Conservation (phyloP, 257 asterid species). For the Solanum chilense region DNA sequence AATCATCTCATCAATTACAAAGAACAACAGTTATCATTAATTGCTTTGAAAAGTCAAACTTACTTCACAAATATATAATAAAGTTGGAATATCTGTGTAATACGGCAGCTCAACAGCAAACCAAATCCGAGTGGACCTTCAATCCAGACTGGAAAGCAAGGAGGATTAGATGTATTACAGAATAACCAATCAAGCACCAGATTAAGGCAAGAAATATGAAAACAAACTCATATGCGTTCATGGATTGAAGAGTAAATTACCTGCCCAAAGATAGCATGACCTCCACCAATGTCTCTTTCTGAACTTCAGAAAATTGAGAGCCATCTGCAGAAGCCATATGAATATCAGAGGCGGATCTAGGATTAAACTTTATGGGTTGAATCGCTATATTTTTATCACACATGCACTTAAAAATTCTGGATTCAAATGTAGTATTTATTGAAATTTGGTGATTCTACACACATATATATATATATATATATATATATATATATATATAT, state of each 20-base stretch:
- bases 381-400: background rate
- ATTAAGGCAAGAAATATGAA: background rate
- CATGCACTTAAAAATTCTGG: background rate
- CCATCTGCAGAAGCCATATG: conserved; percentile 45
- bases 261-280: conserved; percentile 81
- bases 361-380: background rate
- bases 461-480: too few relatives aligned
- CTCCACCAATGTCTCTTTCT: conserved; percentile 68
- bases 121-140: conserved; percentile 95
- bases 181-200: conserved; percentile 11
- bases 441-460: background rate
- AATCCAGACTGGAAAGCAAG: conserved; percentile 56
- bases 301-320: conserved; percentile 45
- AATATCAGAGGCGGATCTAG: background rate
- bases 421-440: background rate
- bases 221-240: background rate
- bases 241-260: conserved; percentile 16
- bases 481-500: too few relatives aligned
- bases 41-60: conserved; percentile 21
- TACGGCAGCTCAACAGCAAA: conserved; percentile 76
- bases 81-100: conserved; percentile 67
- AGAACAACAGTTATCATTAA: background rate
- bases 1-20: background rate
- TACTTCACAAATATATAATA: conserved; percentile 75
- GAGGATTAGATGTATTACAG: background rate